phyloP scores from a whole-genome alignment of 768 basidiomycete species.

The Mycena epipterygia region DNA sequence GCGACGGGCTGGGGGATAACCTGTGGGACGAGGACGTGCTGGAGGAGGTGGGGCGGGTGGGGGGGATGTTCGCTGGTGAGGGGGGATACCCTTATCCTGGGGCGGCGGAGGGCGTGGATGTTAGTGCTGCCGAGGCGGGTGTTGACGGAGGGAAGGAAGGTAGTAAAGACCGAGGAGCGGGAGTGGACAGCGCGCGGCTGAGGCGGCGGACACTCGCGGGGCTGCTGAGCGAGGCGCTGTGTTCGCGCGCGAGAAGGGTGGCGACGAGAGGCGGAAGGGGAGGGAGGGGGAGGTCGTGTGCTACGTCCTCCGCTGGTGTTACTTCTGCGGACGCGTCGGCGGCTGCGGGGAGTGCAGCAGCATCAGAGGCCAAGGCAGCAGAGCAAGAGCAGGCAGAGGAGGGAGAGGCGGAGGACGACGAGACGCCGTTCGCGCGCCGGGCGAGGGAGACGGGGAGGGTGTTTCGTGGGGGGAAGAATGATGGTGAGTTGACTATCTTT shows the following conservation, averaged over 20 bases:
- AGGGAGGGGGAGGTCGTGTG: constrained; percentile 37
- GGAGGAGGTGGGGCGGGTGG: constrained; percentile 81
- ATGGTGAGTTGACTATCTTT: constrained; percentile 64
- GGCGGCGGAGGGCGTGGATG: background rate
- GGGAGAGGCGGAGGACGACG: constrained; percentile 48
- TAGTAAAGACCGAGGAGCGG: background rate
- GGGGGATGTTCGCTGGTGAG: constrained; percentile 36
- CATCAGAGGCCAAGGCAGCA: background rate
- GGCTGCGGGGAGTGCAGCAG: no score
- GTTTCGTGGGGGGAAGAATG: constrained; percentile 87
- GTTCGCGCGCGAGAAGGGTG: constrained; percentile 80
- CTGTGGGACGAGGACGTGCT: constrained; percentile 91
- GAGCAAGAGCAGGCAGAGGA: constrained; percentile 1
- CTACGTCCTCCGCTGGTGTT: constrained; percentile 10
- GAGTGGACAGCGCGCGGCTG: constrained; percentile 38
- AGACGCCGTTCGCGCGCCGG: constrained; percentile 88
- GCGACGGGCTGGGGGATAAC: constrained; percentile 88
- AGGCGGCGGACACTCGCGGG: constrained; percentile 70
- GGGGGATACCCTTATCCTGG: background rate
- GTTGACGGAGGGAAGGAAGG: background rate
- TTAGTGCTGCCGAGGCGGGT: background rate
- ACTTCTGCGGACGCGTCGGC: no score
- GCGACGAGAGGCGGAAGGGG: constrained; percentile 55
- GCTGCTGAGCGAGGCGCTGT: constrained; percentile 85
- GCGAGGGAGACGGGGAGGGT: constrained; percentile 80